Evolutionary conservation across 352 stramenopile species (phyloP), one percentile per base, ranked within the genome.

Genomic region (Phytophthora nicotianae): DNA sequence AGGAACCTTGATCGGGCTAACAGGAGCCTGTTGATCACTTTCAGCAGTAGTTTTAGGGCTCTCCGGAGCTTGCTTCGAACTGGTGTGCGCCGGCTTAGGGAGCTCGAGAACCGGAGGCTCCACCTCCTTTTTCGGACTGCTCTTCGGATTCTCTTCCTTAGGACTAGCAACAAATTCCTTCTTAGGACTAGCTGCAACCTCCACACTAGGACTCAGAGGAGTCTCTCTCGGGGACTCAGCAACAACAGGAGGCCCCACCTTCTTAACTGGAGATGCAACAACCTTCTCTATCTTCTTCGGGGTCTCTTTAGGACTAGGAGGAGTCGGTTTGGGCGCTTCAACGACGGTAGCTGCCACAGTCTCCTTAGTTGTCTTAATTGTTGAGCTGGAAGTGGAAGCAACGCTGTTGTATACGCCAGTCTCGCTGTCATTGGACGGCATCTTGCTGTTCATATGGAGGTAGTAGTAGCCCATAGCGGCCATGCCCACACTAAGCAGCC

Each of bases 381-480:
- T 41, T 2, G 6, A 20, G 55, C 13, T n/a, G 38, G 33, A 9
- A 43, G 50, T 35, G 9, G 50, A 41, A 23, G 29, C 46, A 27
- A 45, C 23, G 19, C 40, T 50, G 10, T 62, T 60, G 32, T 49
- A 46, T 10, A 58, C 52, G 33, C 33, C 42, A 4, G 21, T 42
- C 1, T 70, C 23, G 16, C 43, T 62, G 13, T 58, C 59, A 16
- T 50, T 26, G 23, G 43, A 46, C 17, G 40, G 40, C 19, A 70
- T 70, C 40, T 76, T 74, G 37, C 54, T 70, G 35, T 55, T 64
- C 32, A 62, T 53, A 32, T 88, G 78, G 52, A 87, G 57, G 65
- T 83, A 88, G 41, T 85, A 77, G 56, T 77, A 89, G 48, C 80
- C 83, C 40, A 86, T 70, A 10, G 75, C 67, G 42, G 72, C 75